These are phyloP conservation scores for Scopulariopsis brevicaulis DNA, from an alignment of 2,329 filamentous ascomycete genomes.

Conservation along the genomic window DNA sequence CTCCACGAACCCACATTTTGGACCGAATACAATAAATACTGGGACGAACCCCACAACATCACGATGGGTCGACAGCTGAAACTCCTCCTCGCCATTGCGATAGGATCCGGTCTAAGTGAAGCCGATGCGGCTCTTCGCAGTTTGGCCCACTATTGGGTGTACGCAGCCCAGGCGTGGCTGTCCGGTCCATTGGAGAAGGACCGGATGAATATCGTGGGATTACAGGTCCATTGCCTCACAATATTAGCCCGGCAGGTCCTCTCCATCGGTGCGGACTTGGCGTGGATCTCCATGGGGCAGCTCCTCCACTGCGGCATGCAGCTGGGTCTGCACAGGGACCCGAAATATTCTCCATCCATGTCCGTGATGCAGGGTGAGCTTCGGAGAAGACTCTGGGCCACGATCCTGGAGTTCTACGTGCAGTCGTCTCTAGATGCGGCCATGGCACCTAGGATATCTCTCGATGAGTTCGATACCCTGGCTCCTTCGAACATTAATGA, in stretches of 20 bases:
- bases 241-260: constrained; percentile 28
- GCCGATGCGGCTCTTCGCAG: constrained; percentile 13
- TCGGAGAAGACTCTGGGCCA: constrained; percentile 29
- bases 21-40: constrained; percentile 34
- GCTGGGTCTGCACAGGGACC: constrained; percentile 31
- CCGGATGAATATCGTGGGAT: constrained; percentile 15
- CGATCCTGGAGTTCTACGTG: constrained; percentile 25
- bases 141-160: constrained; percentile 23
- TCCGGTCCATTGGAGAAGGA: constrained; percentile 24
- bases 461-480: constrained; percentile 26
- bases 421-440: constrained; percentile 25
- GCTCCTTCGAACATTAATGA: constrained; percentile 24
- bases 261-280: constrained; percentile 25
- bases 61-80: constrained; percentile 17
- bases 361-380: constrained; percentile 22
- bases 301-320: constrained; percentile 30
- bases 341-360: constrained; percentile 22
- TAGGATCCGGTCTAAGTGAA: constrained; percentile 23
- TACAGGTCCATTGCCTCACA: constrained; percentile 27
- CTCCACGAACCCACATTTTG: constrained; percentile 41
- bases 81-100: constrained; percentile 26
- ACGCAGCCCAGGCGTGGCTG: constrained; percentile 28
- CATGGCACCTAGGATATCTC: constrained; percentile 24
- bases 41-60: constrained; percentile 20
- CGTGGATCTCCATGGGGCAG: constrained; percentile 28